Conservation (phyloP, 495 filamentous ascomycete species). For the Tuber calosporum region DNA sequence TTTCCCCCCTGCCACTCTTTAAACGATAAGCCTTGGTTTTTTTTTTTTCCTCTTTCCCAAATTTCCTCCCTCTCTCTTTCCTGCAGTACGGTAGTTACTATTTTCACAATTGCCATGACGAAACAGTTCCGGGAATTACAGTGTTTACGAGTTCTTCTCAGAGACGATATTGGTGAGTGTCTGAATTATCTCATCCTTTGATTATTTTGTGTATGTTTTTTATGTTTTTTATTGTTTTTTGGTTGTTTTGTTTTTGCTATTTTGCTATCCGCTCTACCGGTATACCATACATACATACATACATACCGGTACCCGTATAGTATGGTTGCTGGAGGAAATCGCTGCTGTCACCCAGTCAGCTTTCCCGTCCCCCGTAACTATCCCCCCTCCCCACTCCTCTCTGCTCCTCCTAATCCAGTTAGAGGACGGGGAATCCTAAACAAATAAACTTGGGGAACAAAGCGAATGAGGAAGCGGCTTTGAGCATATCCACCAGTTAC, state of each 20-base stretch:
- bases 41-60: background rate
- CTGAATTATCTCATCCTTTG: background rate
- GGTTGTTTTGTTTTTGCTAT: no score
- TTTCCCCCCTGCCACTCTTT: background rate
- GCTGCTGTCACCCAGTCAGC: background rate
- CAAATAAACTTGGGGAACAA: background rate
- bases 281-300: background rate
- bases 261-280: background rate
- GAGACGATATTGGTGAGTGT: conserved; percentile 34
- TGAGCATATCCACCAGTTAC: background rate
- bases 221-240: background rate
- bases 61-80: background rate
- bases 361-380: conserved; percentile 1
- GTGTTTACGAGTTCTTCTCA: conserved; percentile 33
- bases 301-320: background rate
- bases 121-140: conserved; percentile 35
- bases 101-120: conserved; percentile 25
- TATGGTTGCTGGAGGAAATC: background rate
- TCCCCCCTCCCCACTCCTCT: background rate
- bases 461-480: background rate
- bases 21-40: background rate
- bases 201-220: background rate
- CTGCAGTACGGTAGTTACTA: background rate
- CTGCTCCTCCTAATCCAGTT: background rate
- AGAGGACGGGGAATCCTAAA: background rate